A percentile compares a stretch with the other conserved stretches of the same genome.
Conservation (phyloP, 2,329 filamentous ascomycete genomes). For the Ramularia endophylla region DNA sequence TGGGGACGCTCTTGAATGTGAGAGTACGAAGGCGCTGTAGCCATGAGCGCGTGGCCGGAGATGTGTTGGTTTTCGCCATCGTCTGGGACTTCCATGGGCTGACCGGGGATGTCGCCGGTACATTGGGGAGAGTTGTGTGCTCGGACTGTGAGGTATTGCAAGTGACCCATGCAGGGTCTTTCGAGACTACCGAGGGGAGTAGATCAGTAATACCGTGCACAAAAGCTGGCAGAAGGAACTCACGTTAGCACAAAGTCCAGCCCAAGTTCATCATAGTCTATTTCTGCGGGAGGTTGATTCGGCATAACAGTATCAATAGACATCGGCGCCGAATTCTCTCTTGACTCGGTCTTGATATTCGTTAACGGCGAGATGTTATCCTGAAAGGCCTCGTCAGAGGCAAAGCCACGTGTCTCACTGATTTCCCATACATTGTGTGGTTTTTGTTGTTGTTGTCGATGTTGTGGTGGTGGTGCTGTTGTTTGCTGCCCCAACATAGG, state of each 20-base stretch:
- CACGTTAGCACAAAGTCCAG: constrained; percentile 20
- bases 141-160: constrained; percentile 19
- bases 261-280: constrained; percentile 20
- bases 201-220: background rate
- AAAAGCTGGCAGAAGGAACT: constrained; percentile 1
- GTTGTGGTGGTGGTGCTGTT: too few species aligned
- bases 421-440: constrained; percentile 16
- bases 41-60: constrained; percentile 20
- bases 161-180: constrained; percentile 19
- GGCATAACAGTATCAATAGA: background rate
- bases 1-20: constrained; percentile 13
- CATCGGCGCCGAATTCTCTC: background rate
- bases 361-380: constrained; percentile 2
- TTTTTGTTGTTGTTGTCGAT: too few species aligned
- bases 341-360: constrained; percentile 3
- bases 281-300: constrained; percentile 6
- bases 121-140: constrained; percentile 18
- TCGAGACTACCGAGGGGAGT: constrained; percentile 12
- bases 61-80: constrained; percentile 21
- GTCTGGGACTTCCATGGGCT: constrained; percentile 15
- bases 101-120: constrained; percentile 4
- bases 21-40: constrained; percentile 13
- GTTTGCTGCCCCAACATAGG: too few species aligned
- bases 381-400: constrained; percentile 13
- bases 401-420: constrained; percentile 14